Evolutionary conservation across 2,329 filamentous ascomycete genomes (phyloP).

Genomic region (Blastomyces percursus): DNA sequence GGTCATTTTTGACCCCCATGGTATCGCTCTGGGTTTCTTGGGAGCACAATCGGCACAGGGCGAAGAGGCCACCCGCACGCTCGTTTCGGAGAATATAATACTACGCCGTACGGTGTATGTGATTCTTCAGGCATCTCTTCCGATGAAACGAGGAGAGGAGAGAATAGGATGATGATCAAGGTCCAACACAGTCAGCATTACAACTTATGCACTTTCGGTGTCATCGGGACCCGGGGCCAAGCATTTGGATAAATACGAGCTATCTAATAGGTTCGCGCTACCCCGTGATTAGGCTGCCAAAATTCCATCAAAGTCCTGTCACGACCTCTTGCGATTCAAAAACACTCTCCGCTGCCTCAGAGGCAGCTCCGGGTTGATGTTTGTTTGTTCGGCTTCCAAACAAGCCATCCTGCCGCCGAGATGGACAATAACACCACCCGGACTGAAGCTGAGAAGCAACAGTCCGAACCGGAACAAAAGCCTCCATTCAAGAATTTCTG

Average conservation of each 20-base stretch:
- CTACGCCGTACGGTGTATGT: too few species aligned
- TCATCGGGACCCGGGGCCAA: neutral
- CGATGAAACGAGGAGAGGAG: neutral
- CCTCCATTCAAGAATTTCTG: conserved; percentile 18
- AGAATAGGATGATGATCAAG: neutral
- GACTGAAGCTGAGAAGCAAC: neutral
- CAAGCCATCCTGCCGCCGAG: neutral
- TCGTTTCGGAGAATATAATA: neutral
- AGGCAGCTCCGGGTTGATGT: neutral
- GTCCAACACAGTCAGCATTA: neutral
- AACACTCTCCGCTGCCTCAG: neutral
- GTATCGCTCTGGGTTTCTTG: neutral
- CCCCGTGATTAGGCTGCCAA: neutral
- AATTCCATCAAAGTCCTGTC: neutral
- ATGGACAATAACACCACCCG: neutral
- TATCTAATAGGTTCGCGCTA: neutral
- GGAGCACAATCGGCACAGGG: neutral
- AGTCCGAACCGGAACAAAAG: conserved; percentile 12
- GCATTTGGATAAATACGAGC: neutral
- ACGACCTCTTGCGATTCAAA: neutral
- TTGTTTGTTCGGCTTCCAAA: neutral
- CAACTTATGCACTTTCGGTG: too few species aligned
- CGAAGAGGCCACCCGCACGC: neutral
- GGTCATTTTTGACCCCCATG: neutral
- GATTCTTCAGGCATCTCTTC: neutral